Base-by-base conservation (phyloP, 257 asterid species). In the Mentha longifolia region DNA sequence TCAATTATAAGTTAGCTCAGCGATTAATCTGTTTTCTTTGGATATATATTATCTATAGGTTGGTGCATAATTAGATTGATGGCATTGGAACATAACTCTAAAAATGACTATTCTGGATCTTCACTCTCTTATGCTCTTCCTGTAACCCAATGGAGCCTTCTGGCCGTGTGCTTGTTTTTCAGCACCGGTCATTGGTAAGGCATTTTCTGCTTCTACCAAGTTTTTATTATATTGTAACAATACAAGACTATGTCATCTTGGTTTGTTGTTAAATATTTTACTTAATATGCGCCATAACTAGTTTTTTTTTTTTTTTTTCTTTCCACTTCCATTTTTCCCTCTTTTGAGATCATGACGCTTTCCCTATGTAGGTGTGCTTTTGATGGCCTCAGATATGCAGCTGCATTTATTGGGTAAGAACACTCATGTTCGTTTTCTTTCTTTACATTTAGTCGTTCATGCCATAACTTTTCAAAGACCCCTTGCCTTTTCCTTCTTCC, bases 311-410 rank as follows among this genome's bases (percentile, higher is more conserved):
- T 61, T 11, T 17, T 11, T 39, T 39, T 39, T 47, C 19, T 41
- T 39, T 17, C 9, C 8, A 3, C 9, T 5, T 47, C 15, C 22
- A 54, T 65, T 71, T 37, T 20, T 8, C 31, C 47, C 74, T 58
- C 73, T 51, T 72, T 22, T 51, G 35, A 17, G 57, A 52, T 67
- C 31, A 45, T 61, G 71, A 62, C 73, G 71, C 69, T 71, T 74
- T 79, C 65, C 46, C 76, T 61, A 31, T 82, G 82, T 80, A 92
- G 96, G 98, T 94, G 99, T 78, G 89, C 97, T 59, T 91, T 94
- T 67, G 99, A 94, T 80, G 99, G 99, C 75, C 97, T 94, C 70
- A 86, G 99, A 74, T 91, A 89, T 74, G 96, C 96, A 76, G 89
- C 99, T 43, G 97, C 99, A 65, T 94, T 91, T 79, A 78, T 89